A percentile compares a stretch with the other conserved stretches of the same genome.
These are phyloP conservation scores for Talaromyces funiculosus DNA, from an alignment of 2,329 filamentous ascomycete species.

Conservation along the genomic window DNA sequence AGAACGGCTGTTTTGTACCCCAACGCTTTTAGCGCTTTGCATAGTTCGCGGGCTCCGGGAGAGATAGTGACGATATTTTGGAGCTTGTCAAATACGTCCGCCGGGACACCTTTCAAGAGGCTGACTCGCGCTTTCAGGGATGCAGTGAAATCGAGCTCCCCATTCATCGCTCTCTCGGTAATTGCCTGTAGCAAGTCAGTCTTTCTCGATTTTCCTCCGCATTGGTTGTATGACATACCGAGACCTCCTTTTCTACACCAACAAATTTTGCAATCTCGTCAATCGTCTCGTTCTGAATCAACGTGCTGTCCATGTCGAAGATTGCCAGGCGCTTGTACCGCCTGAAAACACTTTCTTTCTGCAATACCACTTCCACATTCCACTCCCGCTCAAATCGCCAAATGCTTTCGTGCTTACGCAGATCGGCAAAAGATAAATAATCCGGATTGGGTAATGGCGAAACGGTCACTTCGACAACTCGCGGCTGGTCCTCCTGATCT, in stretches of 20 bases:
- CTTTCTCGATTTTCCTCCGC: not conserved
- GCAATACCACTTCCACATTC: slow-evolving; percentile 79
- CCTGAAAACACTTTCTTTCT: slow-evolving; percentile 66
- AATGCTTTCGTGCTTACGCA: slow-evolving; percentile 74
- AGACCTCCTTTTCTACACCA: slow-evolving; percentile 74
- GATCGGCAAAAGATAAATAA: slow-evolving; percentile 54
- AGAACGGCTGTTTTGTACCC: slow-evolving; percentile 86
- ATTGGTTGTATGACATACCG: slow-evolving; percentile 38
- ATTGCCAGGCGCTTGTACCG: slow-evolving; percentile 80
- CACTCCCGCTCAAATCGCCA: slow-evolving; percentile 82
- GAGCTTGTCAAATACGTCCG: slow-evolving; percentile 71
- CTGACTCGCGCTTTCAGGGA: slow-evolving; percentile 75
- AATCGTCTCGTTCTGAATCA: slow-evolving; percentile 97
- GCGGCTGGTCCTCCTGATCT: slow-evolving; percentile 43
- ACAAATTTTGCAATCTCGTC: slow-evolving; percentile 85
- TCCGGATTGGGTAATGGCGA: slow-evolving; percentile 45
- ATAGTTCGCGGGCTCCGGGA: slow-evolving; percentile 68
- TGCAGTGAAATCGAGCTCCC: slow-evolving; percentile 84
- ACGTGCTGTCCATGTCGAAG: slow-evolving; percentile 97
- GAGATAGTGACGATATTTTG: slow-evolving; percentile 73
- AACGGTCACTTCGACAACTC: slow-evolving; percentile 50
- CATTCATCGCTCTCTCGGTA: slow-evolving; percentile 89
- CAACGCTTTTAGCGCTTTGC: slow-evolving; percentile 66
- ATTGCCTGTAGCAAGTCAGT: slow-evolving; percentile 52
- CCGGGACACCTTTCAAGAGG: slow-evolving; percentile 74